Conservation (phyloP, 139 green algal genomes). For the Spirogloea muscicola region DNA sequence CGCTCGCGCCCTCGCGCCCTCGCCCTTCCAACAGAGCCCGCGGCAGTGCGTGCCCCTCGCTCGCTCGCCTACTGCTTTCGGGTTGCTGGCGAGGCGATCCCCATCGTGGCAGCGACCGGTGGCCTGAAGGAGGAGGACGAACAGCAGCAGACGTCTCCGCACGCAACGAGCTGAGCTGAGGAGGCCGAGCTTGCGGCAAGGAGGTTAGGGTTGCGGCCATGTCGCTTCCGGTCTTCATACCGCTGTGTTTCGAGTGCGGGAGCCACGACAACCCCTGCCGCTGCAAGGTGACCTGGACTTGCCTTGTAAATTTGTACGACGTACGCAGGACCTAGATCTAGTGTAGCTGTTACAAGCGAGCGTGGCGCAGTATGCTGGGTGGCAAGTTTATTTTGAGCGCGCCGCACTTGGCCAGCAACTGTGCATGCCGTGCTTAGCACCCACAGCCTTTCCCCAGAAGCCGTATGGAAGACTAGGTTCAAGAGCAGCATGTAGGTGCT, state of each 20-base stretch:
- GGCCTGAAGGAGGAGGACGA: too few species aligned
- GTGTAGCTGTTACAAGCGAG: not conserved
- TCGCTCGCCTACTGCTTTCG: too few species aligned
- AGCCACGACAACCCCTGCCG: conserved; percentile 23
- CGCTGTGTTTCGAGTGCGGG: conserved; percentile 36
- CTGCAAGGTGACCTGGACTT: conserved; percentile 13
- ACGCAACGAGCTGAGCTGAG: too few species aligned
- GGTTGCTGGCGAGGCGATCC: too few species aligned
- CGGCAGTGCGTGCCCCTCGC: too few species aligned
- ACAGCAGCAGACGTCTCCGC: too few species aligned
- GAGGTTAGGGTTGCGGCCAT: too few species aligned
- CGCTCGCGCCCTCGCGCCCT: too few species aligned
- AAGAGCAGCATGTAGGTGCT: not conserved
- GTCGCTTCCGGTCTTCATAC: too few species aligned
- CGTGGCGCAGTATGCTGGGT: not conserved
- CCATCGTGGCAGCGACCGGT: too few species aligned
- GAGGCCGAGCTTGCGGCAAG: too few species aligned
- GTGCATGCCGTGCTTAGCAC: not conserved
- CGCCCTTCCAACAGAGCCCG: too few species aligned
- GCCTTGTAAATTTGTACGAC: not conserved
- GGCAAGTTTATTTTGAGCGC: not conserved
- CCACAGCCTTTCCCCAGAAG: not conserved
- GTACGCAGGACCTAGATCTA: not conserved
- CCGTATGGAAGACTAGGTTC: not conserved
- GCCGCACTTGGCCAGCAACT: not conserved